Percentiles rank a stretch among this genome's conserved stretches.
Conservation (phyloP, 2,329 filamentous ascomycete species). For the Monosporascus sp. region DNA sequence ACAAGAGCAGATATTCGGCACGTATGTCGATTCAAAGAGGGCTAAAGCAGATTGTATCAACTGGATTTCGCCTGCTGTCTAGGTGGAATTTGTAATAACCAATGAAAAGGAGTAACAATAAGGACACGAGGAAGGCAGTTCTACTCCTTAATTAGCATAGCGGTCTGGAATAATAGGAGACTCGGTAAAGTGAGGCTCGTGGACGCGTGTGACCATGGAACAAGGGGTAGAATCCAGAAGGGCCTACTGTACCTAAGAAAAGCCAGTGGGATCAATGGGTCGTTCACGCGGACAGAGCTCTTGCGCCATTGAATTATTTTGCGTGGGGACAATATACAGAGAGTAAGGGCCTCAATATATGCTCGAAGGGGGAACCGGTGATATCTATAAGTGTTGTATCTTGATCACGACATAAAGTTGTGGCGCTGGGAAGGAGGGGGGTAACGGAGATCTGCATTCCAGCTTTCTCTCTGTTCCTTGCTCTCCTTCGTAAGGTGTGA, state of each 20-base stretch:
- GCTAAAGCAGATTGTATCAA: not conserved
- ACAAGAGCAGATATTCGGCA: not conserved
- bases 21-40: not conserved
- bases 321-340: too few relatives aligned
- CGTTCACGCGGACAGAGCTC: not conserved
- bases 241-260: not conserved
- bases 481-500: not conserved
- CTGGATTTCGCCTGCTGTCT: too few relatives aligned
- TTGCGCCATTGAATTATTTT: not conserved
- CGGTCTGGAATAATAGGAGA: not conserved
- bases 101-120: not conserved
- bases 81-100: too few relatives aligned
- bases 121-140: not conserved
- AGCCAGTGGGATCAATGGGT: not conserved
- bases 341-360: too few relatives aligned
- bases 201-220: not conserved
- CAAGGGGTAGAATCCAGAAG: not conserved
- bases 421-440: not conserved
- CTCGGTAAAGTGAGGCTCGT: not conserved
- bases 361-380: too few relatives aligned
- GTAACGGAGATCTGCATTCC: not conserved
- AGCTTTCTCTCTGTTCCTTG: not conserved
- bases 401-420: not conserved
- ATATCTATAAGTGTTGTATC: too few relatives aligned
- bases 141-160: not conserved